These are phyloP conservation scores for Chlorella sp. DNA, from an alignment of 139 green algal species.

Conservation along the genomic window DNA sequence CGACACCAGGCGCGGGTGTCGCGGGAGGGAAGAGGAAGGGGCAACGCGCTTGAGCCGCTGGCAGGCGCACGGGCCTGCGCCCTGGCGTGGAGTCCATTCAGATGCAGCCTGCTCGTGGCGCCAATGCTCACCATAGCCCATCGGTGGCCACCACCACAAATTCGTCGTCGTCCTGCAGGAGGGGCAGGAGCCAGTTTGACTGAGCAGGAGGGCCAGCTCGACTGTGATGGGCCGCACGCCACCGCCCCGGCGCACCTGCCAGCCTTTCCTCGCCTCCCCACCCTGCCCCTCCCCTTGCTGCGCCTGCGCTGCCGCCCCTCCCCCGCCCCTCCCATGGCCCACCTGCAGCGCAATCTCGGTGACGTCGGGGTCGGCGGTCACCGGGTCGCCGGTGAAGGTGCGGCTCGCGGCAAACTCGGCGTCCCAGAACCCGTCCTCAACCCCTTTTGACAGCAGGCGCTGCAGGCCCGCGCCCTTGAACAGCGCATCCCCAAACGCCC, in stretches of 20 bases:
- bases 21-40: background rate
- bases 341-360: slow-evolving; percentile 58
- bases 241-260: no score
- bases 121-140: slow-evolving; percentile 52
- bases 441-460: slow-evolving; percentile 47
- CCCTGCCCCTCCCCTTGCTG: no score
- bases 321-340: no score
- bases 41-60: no score
- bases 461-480: slow-evolving; percentile 64
- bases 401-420: slow-evolving; percentile 48
- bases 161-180: slow-evolving; percentile 59
- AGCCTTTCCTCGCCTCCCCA: no score
- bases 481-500: slow-evolving; percentile 76
- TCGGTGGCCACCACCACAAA: slow-evolving; percentile 79
- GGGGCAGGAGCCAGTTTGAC: no score
- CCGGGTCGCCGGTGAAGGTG: slow-evolving; percentile 50
- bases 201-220: no score
- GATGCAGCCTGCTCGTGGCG: background rate
- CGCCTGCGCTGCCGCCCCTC: no score
- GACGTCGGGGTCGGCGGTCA: slow-evolving; percentile 65
- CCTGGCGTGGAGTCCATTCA: background rate
- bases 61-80: background rate
- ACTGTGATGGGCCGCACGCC: no score
- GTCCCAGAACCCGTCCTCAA: slow-evolving; percentile 48
- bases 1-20: background rate